Base-by-base conservation (phyloP, 768 basidiomycete genomes). In the Boletales sp. region DNA sequence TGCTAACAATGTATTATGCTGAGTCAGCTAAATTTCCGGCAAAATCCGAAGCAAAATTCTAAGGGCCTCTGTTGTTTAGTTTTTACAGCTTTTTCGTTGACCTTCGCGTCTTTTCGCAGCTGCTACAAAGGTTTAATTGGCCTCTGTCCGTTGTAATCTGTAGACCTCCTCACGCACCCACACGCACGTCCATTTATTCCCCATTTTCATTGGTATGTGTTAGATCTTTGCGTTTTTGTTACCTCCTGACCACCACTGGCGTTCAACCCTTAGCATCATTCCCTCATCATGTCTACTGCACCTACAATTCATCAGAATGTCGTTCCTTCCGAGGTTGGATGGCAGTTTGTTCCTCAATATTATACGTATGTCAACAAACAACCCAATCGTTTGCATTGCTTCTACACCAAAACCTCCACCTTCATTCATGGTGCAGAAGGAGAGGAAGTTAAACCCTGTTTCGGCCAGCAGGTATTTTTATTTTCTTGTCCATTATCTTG, bases 331-430 rank as follows among this genome's bases (percentile, higher is more conserved):
- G 92, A 97, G 76, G 94, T 97, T 67, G 94, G 94, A 73, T 97
- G 94, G 93, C 94, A 97, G 74, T 97, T 97, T 75, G 94, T 97
- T 60, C 92, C 93, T 43, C 94, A 99, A 73, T 98, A 98, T 76
- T 99, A 99, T 76, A 95, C 90, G 62, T 95, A 90, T 78, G 88
- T 99, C 70, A 97, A 98, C 83, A 94, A 97, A 75, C 86, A 94
- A 55, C 95, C 95, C 64, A 78, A 89, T 73, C 89, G 93, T 71
- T 82, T 98, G 61, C 97, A 99, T 74, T 94, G 93, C 74, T 98
- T 98, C 77, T 98, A 98, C 80, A 97, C 87, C 69, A 97, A 97
- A 83, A 82, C 82, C 64, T 97, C 94, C 42, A 97, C 94, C 58
- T 94, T 97, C 73, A 87, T 90, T 69, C 97, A 98, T 72, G 94